These are phyloP conservation scores for Yarrowia galli DNA, from an alignment of 1,139 yeast genomes.

Conservation along the genomic window DNA sequence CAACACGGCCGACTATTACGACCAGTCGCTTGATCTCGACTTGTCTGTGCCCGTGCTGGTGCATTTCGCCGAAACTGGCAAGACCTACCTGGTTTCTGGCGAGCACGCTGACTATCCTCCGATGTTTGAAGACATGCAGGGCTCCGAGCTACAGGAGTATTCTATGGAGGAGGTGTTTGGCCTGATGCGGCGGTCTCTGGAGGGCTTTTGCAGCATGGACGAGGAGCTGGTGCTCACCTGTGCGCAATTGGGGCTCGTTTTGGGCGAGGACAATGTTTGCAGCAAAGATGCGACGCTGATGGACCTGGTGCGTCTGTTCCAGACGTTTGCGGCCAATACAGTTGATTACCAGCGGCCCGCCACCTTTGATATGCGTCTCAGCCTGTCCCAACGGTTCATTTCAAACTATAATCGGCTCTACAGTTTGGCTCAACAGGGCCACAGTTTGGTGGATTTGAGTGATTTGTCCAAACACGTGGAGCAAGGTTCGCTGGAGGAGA, in stretches of 20 bases:
- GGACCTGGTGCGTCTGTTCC: constrained; percentile 29
- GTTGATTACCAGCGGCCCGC: constrained; percentile 16
- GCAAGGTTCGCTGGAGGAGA: background rate
- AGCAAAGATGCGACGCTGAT: constrained; percentile 16
- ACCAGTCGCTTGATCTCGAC: constrained; percentile 11
- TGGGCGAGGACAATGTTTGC: constrained; percentile 37
- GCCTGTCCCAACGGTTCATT: constrained; percentile 16
- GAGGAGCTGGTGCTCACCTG: constrained; percentile 25
- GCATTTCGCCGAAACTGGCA: constrained; percentile 17
- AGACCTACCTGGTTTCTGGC: constrained; percentile 6
- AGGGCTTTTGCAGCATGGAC: constrained; percentile 29
- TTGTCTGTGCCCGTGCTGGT: constrained; percentile 11
- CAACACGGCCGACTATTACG: constrained; percentile 21
- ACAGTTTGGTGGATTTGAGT: constrained; percentile 9
- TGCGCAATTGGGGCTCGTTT: background rate
- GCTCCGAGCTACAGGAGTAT: constrained; percentile 15
- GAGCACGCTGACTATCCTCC: constrained; percentile 7
- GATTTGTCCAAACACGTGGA: background rate
- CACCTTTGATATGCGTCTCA: constrained; percentile 7
- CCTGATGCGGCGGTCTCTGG: constrained; percentile 9
- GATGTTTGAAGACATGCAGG: constrained; percentile 1
- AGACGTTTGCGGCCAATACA: constrained; percentile 27
- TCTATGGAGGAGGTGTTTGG: constrained; percentile 30
- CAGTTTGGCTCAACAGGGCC: constrained; percentile 24
- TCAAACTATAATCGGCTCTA: constrained; percentile 20